Evolutionary conservation across 768 basidiomycete genomes (phyloP).

Genomic region (Boletus vermiculosoides): DNA sequence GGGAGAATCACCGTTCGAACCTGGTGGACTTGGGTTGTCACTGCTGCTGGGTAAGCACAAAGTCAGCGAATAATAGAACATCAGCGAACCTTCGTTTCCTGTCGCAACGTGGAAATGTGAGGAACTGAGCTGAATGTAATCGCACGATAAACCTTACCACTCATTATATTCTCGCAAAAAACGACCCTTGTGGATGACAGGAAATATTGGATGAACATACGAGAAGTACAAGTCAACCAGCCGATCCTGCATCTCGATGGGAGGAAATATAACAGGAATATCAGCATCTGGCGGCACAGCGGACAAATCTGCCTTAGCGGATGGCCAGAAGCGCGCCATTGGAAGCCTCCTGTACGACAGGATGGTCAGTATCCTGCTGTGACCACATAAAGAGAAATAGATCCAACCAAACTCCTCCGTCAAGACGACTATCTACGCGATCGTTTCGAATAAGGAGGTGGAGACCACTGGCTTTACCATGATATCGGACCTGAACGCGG

Average conservation of each 20-base stretch:
- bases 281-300: slow-evolving; percentile 43
- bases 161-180: slow-evolving; percentile 65
- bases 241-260: slow-evolving; percentile 59
- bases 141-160: slow-evolving; percentile 37
- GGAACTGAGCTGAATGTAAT: background rate
- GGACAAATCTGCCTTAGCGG: slow-evolving; percentile 42
- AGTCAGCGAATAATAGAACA: background rate
- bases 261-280: slow-evolving; percentile 54
- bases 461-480: slow-evolving; percentile 74
- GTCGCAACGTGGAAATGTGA: background rate
- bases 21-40: slow-evolving; percentile 37
- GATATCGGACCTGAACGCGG: slow-evolving; percentile 70
- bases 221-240: slow-evolving; percentile 77
- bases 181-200: slow-evolving; percentile 69
- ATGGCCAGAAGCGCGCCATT: slow-evolving; percentile 75
- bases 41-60: slow-evolving; percentile 26
- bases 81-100: slow-evolving; percentile 30
- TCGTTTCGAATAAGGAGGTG: slow-evolving; percentile 67
- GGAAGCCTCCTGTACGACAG: slow-evolving; percentile 54
- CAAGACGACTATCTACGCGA: slow-evolving; percentile 64
- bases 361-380: slow-evolving; percentile 12
- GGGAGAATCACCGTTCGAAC: slow-evolving; percentile 11
- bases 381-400: slow-evolving; percentile 9
- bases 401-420: slow-evolving; percentile 65
- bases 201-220: slow-evolving; percentile 81